Evolutionary conservation across 2,329 filamentous ascomycete species (phyloP).

Genomic region (Reticulascus tulasneorum): DNA sequence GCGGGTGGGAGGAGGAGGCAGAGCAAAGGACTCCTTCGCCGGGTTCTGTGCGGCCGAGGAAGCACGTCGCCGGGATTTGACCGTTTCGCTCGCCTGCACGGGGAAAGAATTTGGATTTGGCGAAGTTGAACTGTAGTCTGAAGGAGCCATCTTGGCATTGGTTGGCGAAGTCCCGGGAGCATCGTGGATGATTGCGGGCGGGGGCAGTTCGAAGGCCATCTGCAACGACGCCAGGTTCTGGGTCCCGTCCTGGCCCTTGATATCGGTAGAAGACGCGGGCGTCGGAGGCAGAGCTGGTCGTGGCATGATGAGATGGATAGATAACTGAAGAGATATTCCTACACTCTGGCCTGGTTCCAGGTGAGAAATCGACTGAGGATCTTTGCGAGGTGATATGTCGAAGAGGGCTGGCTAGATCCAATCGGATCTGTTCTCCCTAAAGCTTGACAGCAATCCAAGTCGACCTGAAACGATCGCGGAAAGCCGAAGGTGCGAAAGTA

Average conservation of each 20-base stretch:
- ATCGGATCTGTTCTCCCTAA: too few species aligned
- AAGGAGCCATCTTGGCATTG: conserved; percentile 26
- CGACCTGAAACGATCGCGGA: too few species aligned
- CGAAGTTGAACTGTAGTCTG: too few species aligned
- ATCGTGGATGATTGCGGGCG: conserved; percentile 61
- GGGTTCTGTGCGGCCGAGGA: conserved; percentile 38
- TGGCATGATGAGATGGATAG: conserved; percentile 62
- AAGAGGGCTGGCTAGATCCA: too few species aligned
- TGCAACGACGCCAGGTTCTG: conserved; percentile 59
- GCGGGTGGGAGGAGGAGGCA: conserved; percentile 88
- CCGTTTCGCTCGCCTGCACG: conserved; percentile 46
- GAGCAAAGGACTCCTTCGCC: conserved; percentile 64
- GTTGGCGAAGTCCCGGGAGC: conserved; percentile 43
- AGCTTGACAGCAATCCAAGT: too few species aligned
- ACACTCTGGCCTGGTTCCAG: too few species aligned
- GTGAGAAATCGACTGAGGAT: too few species aligned
- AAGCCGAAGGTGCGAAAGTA: too few species aligned
- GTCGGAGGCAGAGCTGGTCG: conserved; percentile 66
- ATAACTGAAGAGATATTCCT: background rate
- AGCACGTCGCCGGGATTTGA: conserved; percentile 50
- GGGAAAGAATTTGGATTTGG: conserved; percentile 20
- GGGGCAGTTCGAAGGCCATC: conserved; percentile 70
- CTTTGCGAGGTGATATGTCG: too few species aligned
- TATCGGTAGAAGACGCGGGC: conserved; percentile 75
- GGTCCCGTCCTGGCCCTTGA: conserved; percentile 67